phyloP scores from a whole-genome alignment of 768 basidiomycete species.

The Imleria badia region DNA sequence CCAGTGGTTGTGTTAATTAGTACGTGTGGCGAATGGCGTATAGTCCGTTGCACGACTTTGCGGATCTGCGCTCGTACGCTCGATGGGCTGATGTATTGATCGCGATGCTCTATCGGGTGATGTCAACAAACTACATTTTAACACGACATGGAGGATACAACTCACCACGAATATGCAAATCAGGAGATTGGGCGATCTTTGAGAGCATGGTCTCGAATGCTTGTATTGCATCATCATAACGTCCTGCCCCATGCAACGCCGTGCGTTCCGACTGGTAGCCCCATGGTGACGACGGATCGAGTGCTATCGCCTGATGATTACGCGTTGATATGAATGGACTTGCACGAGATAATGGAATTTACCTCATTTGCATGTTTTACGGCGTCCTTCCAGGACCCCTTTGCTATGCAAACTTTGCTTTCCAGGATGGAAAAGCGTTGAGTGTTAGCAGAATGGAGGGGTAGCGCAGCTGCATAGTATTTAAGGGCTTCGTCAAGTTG shows the following conservation, averaged over 20 bases:
- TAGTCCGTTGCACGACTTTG: not conserved
- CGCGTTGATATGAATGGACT: not conserved
- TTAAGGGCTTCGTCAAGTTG: not conserved
- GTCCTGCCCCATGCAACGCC: not conserved
- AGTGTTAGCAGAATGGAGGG: not conserved
- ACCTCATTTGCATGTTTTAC: not conserved
- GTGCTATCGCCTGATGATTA: not conserved
- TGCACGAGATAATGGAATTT: not conserved
- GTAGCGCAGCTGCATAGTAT: not conserved
- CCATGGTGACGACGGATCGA: not conserved
- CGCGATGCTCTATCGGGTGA: not conserved
- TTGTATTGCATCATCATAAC: not conserved
- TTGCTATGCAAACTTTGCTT: not conserved
- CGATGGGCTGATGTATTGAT: not conserved
- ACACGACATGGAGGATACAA: no score
- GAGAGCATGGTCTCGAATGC: not conserved
- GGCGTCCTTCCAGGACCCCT: not conserved
- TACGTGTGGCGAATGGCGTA: not conserved
- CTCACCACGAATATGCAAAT: not conserved
- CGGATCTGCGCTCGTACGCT: not conserved
- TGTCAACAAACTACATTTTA: not conserved
- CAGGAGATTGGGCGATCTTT: not conserved
- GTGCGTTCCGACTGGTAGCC: not conserved
- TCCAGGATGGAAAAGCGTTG: not conserved
- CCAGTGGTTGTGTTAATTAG: not conserved